A percentile compares a stretch with the other conserved stretches of the same genome.
Evolutionary conservation across 768 basidiomycete species (phyloP).

Genomic region (Tulasnella sp.): DNA sequence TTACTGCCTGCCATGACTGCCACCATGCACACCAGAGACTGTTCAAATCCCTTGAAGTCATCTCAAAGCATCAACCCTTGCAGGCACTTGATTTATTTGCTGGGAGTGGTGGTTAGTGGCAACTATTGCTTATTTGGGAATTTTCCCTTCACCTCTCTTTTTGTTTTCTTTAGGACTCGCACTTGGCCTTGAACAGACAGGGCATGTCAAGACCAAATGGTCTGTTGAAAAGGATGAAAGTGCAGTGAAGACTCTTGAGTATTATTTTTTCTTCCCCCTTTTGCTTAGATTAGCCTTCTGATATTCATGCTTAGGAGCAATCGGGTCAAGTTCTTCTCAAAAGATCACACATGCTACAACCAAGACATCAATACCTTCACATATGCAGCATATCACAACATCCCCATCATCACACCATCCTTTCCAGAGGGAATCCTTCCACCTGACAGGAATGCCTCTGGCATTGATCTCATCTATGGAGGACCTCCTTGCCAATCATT

Average conservation of each 20-base stretch:
- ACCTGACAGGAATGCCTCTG: slow-evolving; percentile 34
- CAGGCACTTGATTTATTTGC: slow-evolving; percentile 16
- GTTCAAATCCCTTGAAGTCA: not conserved
- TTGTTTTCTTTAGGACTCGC: not conserved
- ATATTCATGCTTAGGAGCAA: slow-evolving; percentile 36
- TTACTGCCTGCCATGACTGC: not conserved
- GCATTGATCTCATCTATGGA: slow-evolving; percentile 51
- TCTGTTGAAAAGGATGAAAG: slow-evolving; percentile 65
- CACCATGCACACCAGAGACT: not conserved
- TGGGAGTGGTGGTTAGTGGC: slow-evolving; percentile 16
- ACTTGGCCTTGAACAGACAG: slow-evolving; percentile 6
- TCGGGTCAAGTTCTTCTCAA: slow-evolving; percentile 26
- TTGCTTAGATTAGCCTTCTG: not conserved
- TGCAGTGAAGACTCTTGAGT: slow-evolving; percentile 58
- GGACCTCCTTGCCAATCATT: slow-evolving; percentile 80
- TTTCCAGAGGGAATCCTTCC: not conserved
- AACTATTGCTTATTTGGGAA: not conserved
- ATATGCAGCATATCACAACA: slow-evolving; percentile 43
- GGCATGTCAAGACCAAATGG: not conserved
- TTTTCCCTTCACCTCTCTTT: not conserved
- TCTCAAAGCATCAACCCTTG: not conserved
- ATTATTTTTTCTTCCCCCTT: slow-evolving; percentile 21
- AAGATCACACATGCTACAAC: slow-evolving; percentile 45
- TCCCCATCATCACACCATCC: slow-evolving; percentile 27
- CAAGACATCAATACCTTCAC: slow-evolving; percentile 61